These are phyloP conservation scores for Rhizomucor miehei DNA, from an alignment of 371 early-diverging fungal species.

Conservation along the genomic window DNA sequence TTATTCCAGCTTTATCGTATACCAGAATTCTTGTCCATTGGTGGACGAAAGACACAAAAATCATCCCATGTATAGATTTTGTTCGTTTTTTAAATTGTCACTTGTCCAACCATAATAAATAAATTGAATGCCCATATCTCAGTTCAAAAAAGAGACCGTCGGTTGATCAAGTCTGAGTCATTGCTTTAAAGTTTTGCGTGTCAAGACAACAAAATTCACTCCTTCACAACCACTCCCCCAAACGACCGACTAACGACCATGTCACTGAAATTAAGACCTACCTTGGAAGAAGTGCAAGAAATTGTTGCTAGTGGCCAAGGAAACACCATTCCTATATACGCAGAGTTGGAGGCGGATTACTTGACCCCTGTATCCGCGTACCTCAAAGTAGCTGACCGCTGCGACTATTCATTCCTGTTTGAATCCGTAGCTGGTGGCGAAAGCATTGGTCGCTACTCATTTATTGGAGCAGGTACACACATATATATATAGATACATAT, in stretches of 20 bases:
- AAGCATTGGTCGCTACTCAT: conserved; percentile 92
- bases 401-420: conserved; percentile 86
- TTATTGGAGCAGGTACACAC: conserved; percentile 82
- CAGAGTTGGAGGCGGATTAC: conserved; percentile 85
- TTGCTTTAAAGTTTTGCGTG: too few species aligned
- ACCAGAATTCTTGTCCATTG: conserved; percentile 23
- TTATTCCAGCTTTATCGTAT: conserved; percentile 42
- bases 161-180: too few species aligned
- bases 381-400: conserved; percentile 78
- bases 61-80: background rate
- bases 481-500: too few species aligned
- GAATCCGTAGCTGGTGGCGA: conserved; percentile 96
- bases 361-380: conserved; percentile 96
- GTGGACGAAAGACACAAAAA: conserved; percentile 7
- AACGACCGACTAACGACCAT: conserved; percentile 10
- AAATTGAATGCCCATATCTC: too few species aligned
- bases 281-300: conserved; percentile 68
- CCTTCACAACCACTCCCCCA: background rate
- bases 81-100: too few species aligned
- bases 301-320: conserved; percentile 60
- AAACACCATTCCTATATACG: conserved; percentile 88
- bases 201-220: too few species aligned
- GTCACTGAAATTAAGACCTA: conserved; percentile 55
- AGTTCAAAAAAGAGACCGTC: too few species aligned
- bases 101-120: too few species aligned